Base-by-base conservation (phyloP, 2,329 filamentous ascomycete species). In the Didymella pinodella region DNA sequence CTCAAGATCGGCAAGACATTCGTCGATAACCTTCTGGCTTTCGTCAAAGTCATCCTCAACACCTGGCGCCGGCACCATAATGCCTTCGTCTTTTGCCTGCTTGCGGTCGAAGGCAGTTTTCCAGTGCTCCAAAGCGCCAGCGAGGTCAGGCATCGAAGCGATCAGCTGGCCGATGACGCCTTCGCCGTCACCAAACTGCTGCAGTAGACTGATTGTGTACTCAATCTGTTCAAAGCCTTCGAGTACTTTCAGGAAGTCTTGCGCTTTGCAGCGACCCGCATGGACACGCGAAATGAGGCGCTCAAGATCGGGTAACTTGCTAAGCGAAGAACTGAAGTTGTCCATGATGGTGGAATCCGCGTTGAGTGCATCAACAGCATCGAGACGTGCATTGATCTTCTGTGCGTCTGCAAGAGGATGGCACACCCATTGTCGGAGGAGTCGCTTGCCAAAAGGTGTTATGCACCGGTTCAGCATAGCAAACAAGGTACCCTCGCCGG, bases 171-270 rank as follows among this genome's bases (percentile, higher is more conserved):
- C 91, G 41, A 99, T 90, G 2, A 98, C 84, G 2, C 92, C 91
- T 48, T 92, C 89, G 2, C 90, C 91, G n/a, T 88, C 86, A 52
- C 89, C 87, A 68, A 91, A 90, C 8, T 88, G 84, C 46, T 85
- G 83, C 1, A 98, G 84, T 22, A 98, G 83, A 50, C 87, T 86
- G 84, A 97, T 92, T 0, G 93, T 96, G 75, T 97, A 95, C 63
- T 97, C 93, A 45, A 99, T 98, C 77, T 97, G 94, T 80, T 98
- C 95, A 68, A 97, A 99, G 0, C 95, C 95, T 76, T 98, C 93
- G 0, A 99, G 83, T 0, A 98, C 94, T 47, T 89, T 90, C 45
- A 98, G 88, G 75, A 99, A 99, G 74, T 99, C 95, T 56, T 95
- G 91, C 0, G 93, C 86, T 71, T 88, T 92, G 80, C 93, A 97